Evolutionary conservation across 805 yeast genomes (phyloP).

Genomic region (Candida silvatica): DNA sequence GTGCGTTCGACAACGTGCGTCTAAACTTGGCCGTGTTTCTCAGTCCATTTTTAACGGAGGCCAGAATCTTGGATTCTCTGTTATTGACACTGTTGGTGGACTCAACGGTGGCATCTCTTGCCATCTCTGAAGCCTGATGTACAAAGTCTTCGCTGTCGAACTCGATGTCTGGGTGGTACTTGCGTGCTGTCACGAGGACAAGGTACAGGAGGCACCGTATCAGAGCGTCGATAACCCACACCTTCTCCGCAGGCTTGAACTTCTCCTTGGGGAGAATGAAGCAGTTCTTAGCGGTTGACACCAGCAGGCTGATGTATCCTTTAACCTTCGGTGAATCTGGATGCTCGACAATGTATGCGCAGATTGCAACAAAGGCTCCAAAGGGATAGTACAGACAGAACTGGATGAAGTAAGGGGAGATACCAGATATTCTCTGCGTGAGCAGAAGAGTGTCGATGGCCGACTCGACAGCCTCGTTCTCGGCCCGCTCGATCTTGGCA

Average conservation of each 20-base stretch:
- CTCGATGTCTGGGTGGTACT: constrained; percentile 6
- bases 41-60: not conserved
- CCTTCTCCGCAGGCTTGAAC: constrained; percentile 8
- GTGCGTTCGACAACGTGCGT: constrained; percentile 3
- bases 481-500: constrained; percentile 5
- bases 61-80: not conserved
- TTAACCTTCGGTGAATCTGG: constrained; percentile 8
- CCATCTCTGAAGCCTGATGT: constrained; percentile 7
- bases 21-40: not conserved
- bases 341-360: constrained; percentile 18
- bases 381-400: constrained; percentile 23
- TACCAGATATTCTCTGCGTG: no score
- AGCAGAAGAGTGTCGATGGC: no score
- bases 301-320: constrained; percentile 19
- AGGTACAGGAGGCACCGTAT: constrained; percentile 16
- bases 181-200: constrained; percentile 11
- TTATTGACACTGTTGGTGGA: not conserved
- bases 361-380: constrained; percentile 22
- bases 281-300: constrained; percentile 11
- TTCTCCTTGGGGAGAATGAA: constrained; percentile 2
- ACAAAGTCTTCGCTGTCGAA: constrained; percentile 15
- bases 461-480: constrained; percentile 14
- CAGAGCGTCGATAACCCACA: constrained; percentile 12
- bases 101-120: not conserved
- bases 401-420: constrained; percentile 9